Base-by-base conservation (phyloP, 2,329 filamentous ascomycete species). In the Cryphonectria carpinicola region DNA sequence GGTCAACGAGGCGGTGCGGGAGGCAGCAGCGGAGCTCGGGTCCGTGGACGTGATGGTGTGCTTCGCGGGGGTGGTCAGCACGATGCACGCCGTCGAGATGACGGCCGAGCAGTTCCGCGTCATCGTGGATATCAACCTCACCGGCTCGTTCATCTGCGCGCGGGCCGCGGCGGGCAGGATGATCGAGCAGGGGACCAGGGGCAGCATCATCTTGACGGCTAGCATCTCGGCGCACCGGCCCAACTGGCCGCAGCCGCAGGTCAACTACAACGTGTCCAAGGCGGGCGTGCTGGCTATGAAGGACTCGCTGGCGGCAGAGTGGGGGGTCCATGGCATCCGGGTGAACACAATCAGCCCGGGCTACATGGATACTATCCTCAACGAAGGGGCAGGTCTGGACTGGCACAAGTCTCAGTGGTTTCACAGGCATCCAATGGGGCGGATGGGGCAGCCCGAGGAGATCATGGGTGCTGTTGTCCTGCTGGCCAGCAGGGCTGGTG, bases 301-400 rank as follows among this genome's bases (percentile, higher is more conserved):
- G 65, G 88, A 85, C 73, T 89, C 84, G 49, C 80, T 94, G 22
- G 92, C 92, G 0, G 91, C 89, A 0, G 92, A 95, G 79, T 94
- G 92, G 92, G 90, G 89, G 0, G 80, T 83, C 1, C 86, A 90
- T 77, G 92, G 92, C 0, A 92, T 95, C 72, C 81, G 90, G 3
- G 89, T 92, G 6, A 94, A 95, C 75, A 88, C 84, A 25, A 84
- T 95, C 61, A 89, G 86, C 54, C 92, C 92, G 0, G 92, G 92
- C 0, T 94, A 94, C 75, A 93, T 94, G 89, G 91, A 93, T 75
- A 93, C 91, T 0, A 87, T 93, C 17, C 80, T 94, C 64, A 94
- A 93, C 76, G 89, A 89, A 71, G 90, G 90, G 0, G 84, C 86
- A 10, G 87, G 87, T 0, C 77, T 93, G 63, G 83, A 83, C 14